These are phyloP conservation scores for Colletotrichum falcatum DNA, from an alignment of 2,329 filamentous ascomycete genomes.

Conservation along the genomic window DNA sequence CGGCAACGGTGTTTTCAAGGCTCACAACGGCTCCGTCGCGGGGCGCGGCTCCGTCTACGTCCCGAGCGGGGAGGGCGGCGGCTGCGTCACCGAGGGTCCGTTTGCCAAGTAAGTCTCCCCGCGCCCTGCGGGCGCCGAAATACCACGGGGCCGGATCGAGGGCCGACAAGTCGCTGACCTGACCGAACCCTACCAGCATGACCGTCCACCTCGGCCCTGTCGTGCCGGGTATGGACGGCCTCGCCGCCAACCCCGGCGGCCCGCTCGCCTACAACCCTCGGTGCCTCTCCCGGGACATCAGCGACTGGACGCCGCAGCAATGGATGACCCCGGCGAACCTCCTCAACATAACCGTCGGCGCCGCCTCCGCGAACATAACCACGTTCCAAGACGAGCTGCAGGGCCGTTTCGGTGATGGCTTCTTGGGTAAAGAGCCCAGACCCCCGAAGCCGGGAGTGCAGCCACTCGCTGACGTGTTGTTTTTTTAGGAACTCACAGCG, in stretches of 20 bases:
- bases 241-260: constrained; percentile 43
- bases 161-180: background rate
- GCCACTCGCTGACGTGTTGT: background rate
- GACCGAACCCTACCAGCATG: constrained; percentile 35
- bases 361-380: constrained; percentile 46
- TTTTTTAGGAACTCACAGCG: constrained; percentile 37
- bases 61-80: constrained; percentile 52
- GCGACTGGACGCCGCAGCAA: constrained; percentile 37
- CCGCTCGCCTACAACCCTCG: constrained; percentile 46
- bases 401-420: constrained; percentile 45
- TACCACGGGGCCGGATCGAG: too few relatives aligned
- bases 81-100: constrained; percentile 61
- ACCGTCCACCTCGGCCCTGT: constrained; percentile 49
- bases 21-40: constrained; percentile 46
- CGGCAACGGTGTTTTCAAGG: constrained; percentile 52
- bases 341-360: constrained; percentile 39
- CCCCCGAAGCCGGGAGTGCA: constrained; percentile 26
- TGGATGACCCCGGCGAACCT: constrained; percentile 44
- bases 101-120: constrained; percentile 58
- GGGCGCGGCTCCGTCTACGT: constrained; percentile 46
- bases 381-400: constrained; percentile 51
- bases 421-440: constrained; percentile 43
- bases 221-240: constrained; percentile 33
- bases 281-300: constrained; percentile 48
- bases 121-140: too few relatives aligned